These are phyloP conservation scores for Domatiomyces catenatus DNA, from an alignment of 2,329 filamentous ascomycete genomes.

Conservation along the genomic window DNA sequence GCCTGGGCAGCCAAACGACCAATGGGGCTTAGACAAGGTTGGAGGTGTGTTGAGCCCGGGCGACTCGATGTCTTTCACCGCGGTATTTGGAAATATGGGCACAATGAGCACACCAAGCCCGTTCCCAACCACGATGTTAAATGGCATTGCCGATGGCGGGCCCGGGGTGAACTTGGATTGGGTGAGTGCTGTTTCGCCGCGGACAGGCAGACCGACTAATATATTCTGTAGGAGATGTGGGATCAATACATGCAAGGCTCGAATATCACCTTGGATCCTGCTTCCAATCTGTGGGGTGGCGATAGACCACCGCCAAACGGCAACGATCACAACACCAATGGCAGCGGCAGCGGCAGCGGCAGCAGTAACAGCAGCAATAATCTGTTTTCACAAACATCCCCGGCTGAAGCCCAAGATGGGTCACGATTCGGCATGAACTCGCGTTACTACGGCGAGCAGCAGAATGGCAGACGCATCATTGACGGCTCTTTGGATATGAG, in stretches of 20 bases:
- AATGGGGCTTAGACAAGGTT: constrained; percentile 20
- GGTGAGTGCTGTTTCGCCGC: constrained; percentile 32
- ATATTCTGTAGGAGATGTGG: constrained; percentile 43
- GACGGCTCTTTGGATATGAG: constrained; percentile 6
- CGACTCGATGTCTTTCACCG: background rate
- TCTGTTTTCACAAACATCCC: constrained; percentile 9
- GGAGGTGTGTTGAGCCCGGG: constrained; percentile 11
- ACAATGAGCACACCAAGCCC: constrained; percentile 34
- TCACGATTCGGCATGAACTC: constrained; percentile 6
- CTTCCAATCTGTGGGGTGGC: constrained; percentile 24
- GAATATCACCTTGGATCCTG: constrained; percentile 33
- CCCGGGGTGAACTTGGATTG: constrained; percentile 42
- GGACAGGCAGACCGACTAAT: constrained; percentile 15
- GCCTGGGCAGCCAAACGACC: constrained; percentile 19
- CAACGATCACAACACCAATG: background rate
- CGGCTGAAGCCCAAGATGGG: constrained; percentile 5
- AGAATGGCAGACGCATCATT: constrained; percentile 7
- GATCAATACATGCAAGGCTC: constrained; percentile 47
- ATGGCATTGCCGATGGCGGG: constrained; percentile 35
- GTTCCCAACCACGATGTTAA: constrained; percentile 39
- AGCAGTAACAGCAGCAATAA: constrained; percentile 9
- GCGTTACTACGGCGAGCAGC: constrained; percentile 3
- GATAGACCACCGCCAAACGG: constrained; percentile 11
- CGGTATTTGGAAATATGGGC: constrained; percentile 4
- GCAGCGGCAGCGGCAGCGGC: background rate